Evolutionary conservation across 1,284 basidiomycete species (phyloP), one percentile per base, ranked within the genome.

Genomic region (Pyrrhoderma noxium): DNA sequence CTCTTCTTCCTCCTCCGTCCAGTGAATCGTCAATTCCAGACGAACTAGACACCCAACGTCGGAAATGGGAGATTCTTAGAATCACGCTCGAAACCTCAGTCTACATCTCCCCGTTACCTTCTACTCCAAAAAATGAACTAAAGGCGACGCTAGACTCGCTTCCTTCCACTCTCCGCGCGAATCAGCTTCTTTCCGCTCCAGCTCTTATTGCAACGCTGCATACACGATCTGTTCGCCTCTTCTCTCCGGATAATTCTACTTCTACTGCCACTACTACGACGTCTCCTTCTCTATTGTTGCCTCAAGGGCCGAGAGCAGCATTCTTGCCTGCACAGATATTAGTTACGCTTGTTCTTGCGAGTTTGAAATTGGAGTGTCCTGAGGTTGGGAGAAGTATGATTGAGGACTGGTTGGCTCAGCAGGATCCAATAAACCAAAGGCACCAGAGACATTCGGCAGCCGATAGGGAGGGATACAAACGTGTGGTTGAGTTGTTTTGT

Each of bases 41-140:
- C 59, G 51, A 65, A 11, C 69, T 85, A 3, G 64, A 71, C 47
- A 69, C 74, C 11, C 72, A 80, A 55, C 75, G 85, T 14, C 71
- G 81, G 47, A 89, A 88, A 69, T 90, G 88, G 88, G 87, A 90
- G 59, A 79, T 90, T 49, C 77, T 90, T 3, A 75, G 87, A 19
- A 82, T 90, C 57, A 89, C 86, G 0, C 74, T 89, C 54, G 87
- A 90, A 62, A 80, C 82, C 0, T 87, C 82, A 0, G 66, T 86
- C 25, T 86, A 82, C 61, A 65, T 75, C 5, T 73, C 82, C 0
- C 78, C 80, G 0, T 5, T 11, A 11, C 67, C 69, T 25, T 64
- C 73, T 1, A 56, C 68, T 0, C 64, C 76, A 16, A 47, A 47
- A 39, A 31, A 21, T 16, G 44, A 27, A 25, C 19, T 38, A 22